A percentile compares a stretch with the other conserved stretches of the same genome.
Evolutionary conservation across 192 early-diverging fungal species (phyloP).

Genomic region (Linderina pennispora): DNA sequence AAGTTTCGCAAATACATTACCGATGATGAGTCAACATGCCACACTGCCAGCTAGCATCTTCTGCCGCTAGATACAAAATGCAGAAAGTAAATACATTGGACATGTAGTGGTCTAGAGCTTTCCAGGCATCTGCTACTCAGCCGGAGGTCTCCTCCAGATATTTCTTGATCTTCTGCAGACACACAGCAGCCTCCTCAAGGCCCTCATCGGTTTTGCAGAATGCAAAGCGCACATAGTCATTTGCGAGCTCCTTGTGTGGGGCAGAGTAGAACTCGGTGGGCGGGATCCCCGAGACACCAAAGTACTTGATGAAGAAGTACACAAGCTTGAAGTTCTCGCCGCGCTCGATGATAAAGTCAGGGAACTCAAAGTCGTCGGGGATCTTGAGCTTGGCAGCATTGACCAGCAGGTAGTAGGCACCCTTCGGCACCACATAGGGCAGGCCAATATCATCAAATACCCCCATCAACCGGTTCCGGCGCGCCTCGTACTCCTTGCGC

Average conservation of each 20-base stretch:
- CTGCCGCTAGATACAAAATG: neutral
- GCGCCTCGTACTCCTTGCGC: constrained; percentile 55
- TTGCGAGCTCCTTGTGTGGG: constrained; percentile 57
- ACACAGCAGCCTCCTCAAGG: constrained; percentile 63
- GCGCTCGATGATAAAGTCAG: constrained; percentile 50
- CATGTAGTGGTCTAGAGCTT: neutral
- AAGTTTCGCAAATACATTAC: neutral
- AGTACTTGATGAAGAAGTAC: constrained; percentile 79
- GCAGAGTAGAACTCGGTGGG: constrained; percentile 83
- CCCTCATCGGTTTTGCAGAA: constrained; percentile 90
- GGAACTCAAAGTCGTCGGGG: constrained; percentile 57
- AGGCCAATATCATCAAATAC: constrained; percentile 63
- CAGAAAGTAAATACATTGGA: neutral
- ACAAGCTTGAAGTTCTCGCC: constrained; percentile 74
- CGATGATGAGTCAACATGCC: too few relatives aligned
- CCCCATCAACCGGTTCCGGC: constrained; percentile 67
- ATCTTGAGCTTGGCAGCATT: constrained; percentile 64
- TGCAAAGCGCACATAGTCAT: constrained; percentile 79
- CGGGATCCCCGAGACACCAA: constrained; percentile 89
- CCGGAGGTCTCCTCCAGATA: constrained; percentile 28
- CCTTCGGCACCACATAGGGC: constrained; percentile 79
- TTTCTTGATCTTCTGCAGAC: constrained; percentile 55
- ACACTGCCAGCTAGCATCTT: too few relatives aligned
- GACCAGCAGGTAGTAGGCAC: constrained; percentile 90
- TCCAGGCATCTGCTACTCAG: too few relatives aligned